Evolutionary conservation across 768 basidiomycete genomes (phyloP), one percentile per base, ranked within the genome.

Genomic region (Roridomyces roridus): DNA sequence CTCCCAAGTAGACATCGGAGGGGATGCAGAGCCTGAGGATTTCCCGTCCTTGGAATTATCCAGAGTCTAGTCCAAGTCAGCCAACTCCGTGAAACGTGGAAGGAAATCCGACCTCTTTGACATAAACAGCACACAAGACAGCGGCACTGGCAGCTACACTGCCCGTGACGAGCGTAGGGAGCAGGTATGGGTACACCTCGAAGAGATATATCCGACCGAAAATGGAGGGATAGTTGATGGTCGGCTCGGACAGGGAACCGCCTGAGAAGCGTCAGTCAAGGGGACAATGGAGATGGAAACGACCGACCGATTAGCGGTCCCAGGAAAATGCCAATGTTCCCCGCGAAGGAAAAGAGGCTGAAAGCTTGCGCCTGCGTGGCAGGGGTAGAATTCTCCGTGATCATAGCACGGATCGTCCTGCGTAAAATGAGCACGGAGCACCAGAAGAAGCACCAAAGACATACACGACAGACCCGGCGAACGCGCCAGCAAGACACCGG

Each of bases 401-500:
- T 41, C 49, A 51, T 51, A 28, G 40, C 49, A 23, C 49, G 49
- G 49, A 51, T 42, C 28, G 49, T 51, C 39, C 34, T 35, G 34
- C 10, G 34, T 17, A 17, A 9, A 35, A 35, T 35, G 10, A 9
- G 17, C 34, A 10, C 34, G 17, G 34, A 35, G 34, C 10, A 35
- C 17, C 17, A 35, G 17, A 35, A 35, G 17, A 35, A 35, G 17
- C 34, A 35, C 34, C 34, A 35, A 35, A 17, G 34, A 35, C 34
- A 17, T 35, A 35, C 34, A 57, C 50, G 36, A 57, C 43, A 39
- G 46, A 56, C n/a, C 46, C 57, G 43, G 51, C 48, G 47, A 51
- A 51, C 20, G 46, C 31, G 15, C 57, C 57, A 41, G 48, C 48
- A 46, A 58, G 49, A 46, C 57, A 51, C 26, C 57, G 49, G 44